Percentiles rank a stretch among this genome's conserved stretches.
Conservation (phyloP, 768 basidiomycete genomes). For the Lentinula edodes region DNA sequence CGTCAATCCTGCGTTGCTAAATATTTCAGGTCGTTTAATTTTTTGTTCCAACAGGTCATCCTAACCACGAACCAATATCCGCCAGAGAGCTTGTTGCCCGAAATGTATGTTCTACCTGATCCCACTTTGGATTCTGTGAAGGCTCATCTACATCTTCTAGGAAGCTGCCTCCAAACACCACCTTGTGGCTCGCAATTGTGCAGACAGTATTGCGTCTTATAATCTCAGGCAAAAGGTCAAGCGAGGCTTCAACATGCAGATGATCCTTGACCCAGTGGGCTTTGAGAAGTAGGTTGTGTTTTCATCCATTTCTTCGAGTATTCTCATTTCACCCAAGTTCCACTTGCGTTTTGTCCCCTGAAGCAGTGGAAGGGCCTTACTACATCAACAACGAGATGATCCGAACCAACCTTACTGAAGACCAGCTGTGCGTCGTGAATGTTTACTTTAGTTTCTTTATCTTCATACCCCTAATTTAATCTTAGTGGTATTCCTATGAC, state of each 20-base stretch:
- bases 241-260: not conserved
- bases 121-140: too few species aligned
- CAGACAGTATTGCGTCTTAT: not conserved
- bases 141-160: not conserved
- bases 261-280: not conserved
- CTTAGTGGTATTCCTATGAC: slow-evolving; percentile 26
- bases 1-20: not conserved
- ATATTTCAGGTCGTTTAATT: not conserved
- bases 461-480: not conserved
- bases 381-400: slow-evolving; percentile 23
- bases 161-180: not conserved
- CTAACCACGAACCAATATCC: not conserved
- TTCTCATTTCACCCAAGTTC: not conserved
- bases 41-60: not conserved
- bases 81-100: not conserved
- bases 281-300: not conserved
- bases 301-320: not conserved
- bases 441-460: not conserved
- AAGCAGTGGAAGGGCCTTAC: slow-evolving; percentile 19
- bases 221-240: not conserved
- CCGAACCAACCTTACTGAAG: slow-evolving; percentile 20
- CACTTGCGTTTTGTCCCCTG: slow-evolving; percentile 13
- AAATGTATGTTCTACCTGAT: not conserved
- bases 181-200: not conserved
- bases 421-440: slow-evolving; percentile 13